phyloP scores from a whole-genome alignment of 768 basidiomycete species.

The Lenzites betulinus region DNA sequence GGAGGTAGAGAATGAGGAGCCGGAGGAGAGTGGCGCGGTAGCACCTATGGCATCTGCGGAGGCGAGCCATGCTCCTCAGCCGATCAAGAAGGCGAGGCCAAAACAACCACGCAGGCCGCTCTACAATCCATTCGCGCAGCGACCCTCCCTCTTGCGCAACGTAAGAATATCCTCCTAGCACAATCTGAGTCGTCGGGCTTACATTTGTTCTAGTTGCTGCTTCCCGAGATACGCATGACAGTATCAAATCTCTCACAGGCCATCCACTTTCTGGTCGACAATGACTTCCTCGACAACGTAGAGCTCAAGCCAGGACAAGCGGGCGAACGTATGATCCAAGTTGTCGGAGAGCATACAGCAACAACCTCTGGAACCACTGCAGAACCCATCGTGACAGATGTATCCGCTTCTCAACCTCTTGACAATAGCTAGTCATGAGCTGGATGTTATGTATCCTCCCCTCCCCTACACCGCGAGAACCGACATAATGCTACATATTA shows the following conservation, averaged over 20 bases:
- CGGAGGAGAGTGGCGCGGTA: background rate
- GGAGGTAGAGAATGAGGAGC: background rate
- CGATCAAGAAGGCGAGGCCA: slow-evolving; percentile 28
- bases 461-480: background rate
- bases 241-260: slow-evolving; percentile 92
- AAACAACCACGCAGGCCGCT: slow-evolving; percentile 52
- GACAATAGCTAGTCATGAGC: slow-evolving; percentile 5
- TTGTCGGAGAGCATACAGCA: slow-evolving; percentile 40
- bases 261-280: slow-evolving; percentile 86
- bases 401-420: background rate
- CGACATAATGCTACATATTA: slow-evolving; percentile 19
- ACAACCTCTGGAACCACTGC: background rate
- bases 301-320: slow-evolving; percentile 83
- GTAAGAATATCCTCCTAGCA: slow-evolving; percentile 43
- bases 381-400: background rate
- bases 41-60: background rate
- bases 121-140: slow-evolving; percentile 65
- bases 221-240: slow-evolving; percentile 85
- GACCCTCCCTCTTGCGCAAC: slow-evolving; percentile 75
- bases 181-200: background rate
- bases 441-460: slow-evolving; percentile 17
- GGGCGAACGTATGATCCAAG: slow-evolving; percentile 60
- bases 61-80: slow-evolving; percentile 3
- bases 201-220: slow-evolving; percentile 55
- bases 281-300: slow-evolving; percentile 80